Evolutionary conservation across 176 grass and related monocot genomes (phyloP).

Genomic region (Hordeum marinum): DNA sequence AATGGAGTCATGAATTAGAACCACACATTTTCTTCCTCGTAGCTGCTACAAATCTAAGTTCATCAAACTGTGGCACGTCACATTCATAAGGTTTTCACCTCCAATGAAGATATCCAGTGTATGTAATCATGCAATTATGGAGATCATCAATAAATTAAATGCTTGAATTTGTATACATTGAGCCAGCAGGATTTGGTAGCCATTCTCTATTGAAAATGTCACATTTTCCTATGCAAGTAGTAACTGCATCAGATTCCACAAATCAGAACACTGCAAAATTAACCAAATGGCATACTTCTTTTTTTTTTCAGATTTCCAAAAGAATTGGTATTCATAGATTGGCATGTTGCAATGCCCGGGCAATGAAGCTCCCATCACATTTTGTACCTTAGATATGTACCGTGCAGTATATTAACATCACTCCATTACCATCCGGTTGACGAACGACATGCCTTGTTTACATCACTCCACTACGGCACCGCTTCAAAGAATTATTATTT

Average conservation of each 20-base stretch:
- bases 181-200: constrained; percentile 50
- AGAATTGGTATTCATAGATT: not conserved
- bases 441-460: no score
- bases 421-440: no score
- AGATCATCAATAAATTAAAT: constrained; percentile 57
- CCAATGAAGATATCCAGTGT: constrained; percentile 57
- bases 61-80: constrained; percentile 26
- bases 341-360: no score
- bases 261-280: constrained; percentile 3
- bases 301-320: not conserved
- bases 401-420: no score
- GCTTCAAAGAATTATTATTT: no score
- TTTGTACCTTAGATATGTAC: no score
- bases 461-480: no score
- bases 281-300: not conserved
- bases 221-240: constrained; percentile 34
- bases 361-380: no score
- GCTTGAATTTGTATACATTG: constrained; percentile 68
- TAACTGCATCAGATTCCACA: not conserved
- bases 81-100: constrained; percentile 39
- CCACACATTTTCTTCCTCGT: constrained; percentile 67
- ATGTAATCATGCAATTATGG: not conserved
- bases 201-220: constrained; percentile 61
- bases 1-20: not conserved
- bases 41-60: constrained; percentile 46